Evolutionary conservation across 2,329 filamentous ascomycete genomes (phyloP).

Genomic region (Gyromitra esculenta): DNA sequence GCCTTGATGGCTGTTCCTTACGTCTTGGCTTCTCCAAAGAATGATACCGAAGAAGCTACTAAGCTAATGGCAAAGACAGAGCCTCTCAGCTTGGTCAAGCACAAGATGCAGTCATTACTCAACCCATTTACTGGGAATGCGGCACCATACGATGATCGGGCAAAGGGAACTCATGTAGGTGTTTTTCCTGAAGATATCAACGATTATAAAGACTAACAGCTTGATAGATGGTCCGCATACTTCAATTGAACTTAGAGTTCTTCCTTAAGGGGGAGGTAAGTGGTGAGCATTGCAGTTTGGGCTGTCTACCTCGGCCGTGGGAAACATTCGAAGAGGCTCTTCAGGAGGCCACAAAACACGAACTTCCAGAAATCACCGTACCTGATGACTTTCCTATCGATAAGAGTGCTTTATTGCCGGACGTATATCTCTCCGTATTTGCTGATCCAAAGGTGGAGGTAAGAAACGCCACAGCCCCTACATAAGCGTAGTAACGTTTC

Average conservation of each 20-base stretch:
- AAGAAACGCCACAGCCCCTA: slow-evolving; percentile 3
- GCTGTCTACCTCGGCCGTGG: slow-evolving; percentile 73
- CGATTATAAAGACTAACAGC: slow-evolving; percentile 17
- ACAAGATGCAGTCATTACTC: slow-evolving; percentile 83
- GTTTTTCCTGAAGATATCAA: neutral
- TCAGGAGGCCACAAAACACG: slow-evolving; percentile 74
- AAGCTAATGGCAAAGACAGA: slow-evolving; percentile 92
- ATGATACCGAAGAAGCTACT: slow-evolving; percentile 70
- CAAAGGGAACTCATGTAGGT: slow-evolving; percentile 52
- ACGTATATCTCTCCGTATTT: slow-evolving; percentile 94
- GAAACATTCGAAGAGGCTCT: slow-evolving; percentile 71
- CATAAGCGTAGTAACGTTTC: slow-evolving; percentile 2
- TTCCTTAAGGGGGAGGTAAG: slow-evolving; percentile 59
- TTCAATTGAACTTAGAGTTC: slow-evolving; percentile 62
- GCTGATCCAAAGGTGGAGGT: slow-evolving; percentile 79
- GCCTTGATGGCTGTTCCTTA: slow-evolving; percentile 96
- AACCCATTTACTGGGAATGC: slow-evolving; percentile 76
- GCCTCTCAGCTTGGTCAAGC: slow-evolving; percentile 71
- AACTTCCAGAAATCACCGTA: slow-evolving; percentile 78
- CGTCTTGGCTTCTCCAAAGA: slow-evolving; percentile 76
- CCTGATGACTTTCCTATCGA: slow-evolving; percentile 63
- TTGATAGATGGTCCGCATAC: slow-evolving; percentile 65
- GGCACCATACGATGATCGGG: slow-evolving; percentile 52
- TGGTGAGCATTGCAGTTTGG: slow-evolving; percentile 57
- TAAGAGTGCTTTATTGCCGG: slow-evolving; percentile 82